A percentile compares a stretch with the other conserved stretches of the same genome.
Conservation (phyloP, 345 rosid genomes). For the Heritiera littoralis region DNA sequence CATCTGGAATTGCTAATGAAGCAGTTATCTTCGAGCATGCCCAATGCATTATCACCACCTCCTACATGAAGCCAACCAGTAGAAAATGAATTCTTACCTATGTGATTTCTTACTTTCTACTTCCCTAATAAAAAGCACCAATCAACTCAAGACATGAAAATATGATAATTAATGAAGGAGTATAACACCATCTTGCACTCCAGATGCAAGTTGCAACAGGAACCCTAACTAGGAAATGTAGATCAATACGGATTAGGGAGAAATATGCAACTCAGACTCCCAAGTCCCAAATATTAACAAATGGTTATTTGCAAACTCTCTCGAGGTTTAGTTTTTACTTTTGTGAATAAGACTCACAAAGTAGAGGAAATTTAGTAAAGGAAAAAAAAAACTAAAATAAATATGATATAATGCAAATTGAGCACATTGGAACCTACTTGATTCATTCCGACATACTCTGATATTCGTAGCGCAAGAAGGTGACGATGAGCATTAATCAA, state of each 20-base stretch:
- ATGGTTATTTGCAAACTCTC: neutral
- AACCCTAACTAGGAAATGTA: neutral
- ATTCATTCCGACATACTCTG: conserved; percentile 90
- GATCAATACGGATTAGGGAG: neutral
- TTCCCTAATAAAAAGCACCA: neutral
- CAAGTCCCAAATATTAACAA: neutral
- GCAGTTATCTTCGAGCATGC: conserved; percentile 93
- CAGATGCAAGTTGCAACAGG: neutral
- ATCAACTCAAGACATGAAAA: neutral
- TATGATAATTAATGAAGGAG: neutral
- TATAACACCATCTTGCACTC: neutral
- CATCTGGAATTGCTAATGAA: conserved; percentile 84
- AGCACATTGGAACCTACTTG: conserved; percentile 54
- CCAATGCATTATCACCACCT: conserved; percentile 99
- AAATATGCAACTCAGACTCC: neutral
- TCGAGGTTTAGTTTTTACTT: neutral
- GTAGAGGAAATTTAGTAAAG: neutral
- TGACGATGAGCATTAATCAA: conserved; percentile 83
- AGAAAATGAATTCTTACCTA: conserved; percentile 1
- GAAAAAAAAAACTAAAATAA: neutral
- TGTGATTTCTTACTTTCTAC: neutral
- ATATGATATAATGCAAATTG: neutral
- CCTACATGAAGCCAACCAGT: conserved; percentile 45
- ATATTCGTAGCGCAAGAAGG: conserved; percentile 82
- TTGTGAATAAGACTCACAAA: neutral